phyloP scores from a whole-genome alignment of 257 asterid species.

The Rhazya stricta region DNA sequence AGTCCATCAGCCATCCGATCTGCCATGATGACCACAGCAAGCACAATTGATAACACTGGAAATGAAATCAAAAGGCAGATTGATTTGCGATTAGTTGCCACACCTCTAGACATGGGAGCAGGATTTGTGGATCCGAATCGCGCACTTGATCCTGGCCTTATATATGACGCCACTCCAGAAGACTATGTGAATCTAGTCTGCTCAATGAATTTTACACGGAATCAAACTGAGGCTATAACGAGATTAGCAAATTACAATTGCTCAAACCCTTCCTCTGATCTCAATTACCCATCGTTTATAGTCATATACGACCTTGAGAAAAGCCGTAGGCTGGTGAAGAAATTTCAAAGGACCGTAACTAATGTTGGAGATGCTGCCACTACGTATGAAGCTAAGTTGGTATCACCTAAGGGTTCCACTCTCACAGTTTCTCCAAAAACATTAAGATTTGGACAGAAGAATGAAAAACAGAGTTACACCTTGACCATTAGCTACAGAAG shows the following conservation, averaged over 20 bases:
- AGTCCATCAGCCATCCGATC: constrained; percentile 26
- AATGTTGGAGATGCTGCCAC: constrained; percentile 37
- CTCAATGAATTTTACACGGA: constrained; percentile 37
- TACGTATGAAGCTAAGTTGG: constrained; percentile 28
- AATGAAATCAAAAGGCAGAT: constrained; percentile 17
- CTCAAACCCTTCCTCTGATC: constrained; percentile 37
- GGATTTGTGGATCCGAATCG: constrained; percentile 50
- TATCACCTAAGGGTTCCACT: constrained; percentile 25
- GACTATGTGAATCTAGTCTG: constrained; percentile 48
- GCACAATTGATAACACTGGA: constrained; percentile 11
- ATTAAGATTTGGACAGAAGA: constrained; percentile 28
- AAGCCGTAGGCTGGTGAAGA: constrained; percentile 2
- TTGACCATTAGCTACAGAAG: constrained; percentile 24
- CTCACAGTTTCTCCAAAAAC: constrained; percentile 29
- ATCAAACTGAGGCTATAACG: constrained; percentile 30
- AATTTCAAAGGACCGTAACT: constrained; percentile 37
- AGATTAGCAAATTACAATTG: constrained; percentile 34
- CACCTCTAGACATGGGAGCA: constrained; percentile 33
- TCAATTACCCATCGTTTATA: constrained; percentile 48
- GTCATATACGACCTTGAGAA: constrained; percentile 26
- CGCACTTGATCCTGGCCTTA: constrained; percentile 52
- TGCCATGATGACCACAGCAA: constrained; percentile 25
- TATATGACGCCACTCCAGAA: constrained; percentile 40
- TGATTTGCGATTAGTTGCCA: too few species aligned
- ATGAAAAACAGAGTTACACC: constrained; percentile 37